Evolutionary conservation across 345 rosid species (phyloP), one percentile per base, ranked within the genome.

Genomic region (Gossypioides kirkii): DNA sequence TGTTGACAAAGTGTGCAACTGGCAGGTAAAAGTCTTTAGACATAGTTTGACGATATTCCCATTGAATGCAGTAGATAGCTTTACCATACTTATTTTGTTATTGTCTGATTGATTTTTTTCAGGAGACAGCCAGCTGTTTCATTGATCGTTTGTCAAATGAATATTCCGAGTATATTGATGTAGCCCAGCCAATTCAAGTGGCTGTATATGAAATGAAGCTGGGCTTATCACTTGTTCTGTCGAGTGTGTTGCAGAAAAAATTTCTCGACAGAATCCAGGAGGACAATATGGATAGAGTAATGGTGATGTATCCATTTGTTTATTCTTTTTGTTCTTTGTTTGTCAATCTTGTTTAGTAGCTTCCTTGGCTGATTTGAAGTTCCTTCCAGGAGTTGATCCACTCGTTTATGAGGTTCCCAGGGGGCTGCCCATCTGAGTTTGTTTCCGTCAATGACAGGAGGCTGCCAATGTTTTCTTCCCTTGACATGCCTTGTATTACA

Each of bases 141-240:
- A 77, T 89, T 68, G 81, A 87, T 59, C 87, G 83, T 61, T 75
- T 94, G 68, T 84, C 92, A 68, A 81, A 68, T 53, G 94, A 88
- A 54, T 90, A 92, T 73, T 59, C 79, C 2, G 96, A 88, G 56
- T 92, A 88, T 73, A 66, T 78, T 73, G 98, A 94, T 81, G 72
- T 92, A 72, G 83, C 83, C 70, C 97, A 89, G 73, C 98, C 98
- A 76, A 78, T 92, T 81, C 98, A 92, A 84, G 98, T 94, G 73
- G 92, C 98, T 59, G 80, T 90, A 32, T 94, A 89, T 49, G 96
- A 94, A 84, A 92, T 94, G 87, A 94, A 94, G 77, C 73, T 92
- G 72, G 98, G 98, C 61, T 74, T 92, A 59, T 86, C 95, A 26
- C 80, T 94, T 60, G 79, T 89, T 77, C 73, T 88, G 28, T 83